Base-by-base conservation (phyloP, 495 filamentous ascomycete species). In the Xylaria curta region DNA sequence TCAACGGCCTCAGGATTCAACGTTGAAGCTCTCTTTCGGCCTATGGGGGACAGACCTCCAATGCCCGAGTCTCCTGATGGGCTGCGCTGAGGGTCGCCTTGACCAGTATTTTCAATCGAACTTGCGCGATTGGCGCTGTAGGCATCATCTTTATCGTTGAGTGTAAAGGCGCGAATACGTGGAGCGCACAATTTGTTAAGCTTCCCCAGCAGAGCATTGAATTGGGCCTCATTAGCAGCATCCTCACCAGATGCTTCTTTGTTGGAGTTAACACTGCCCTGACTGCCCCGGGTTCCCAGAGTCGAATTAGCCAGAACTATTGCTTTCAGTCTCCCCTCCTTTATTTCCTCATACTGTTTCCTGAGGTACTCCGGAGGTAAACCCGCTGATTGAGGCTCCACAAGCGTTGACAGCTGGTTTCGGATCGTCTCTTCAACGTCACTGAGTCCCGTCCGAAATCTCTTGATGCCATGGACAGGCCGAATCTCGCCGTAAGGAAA, bases 1-100 rank as follows among this genome's bases (percentile, higher is more conserved):
- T 78, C 76, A 9, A 68, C 33, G 13, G 76, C 76, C 44, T 31
- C 15, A 1, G 76, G 76, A 64, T 78, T 78, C 69, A 78, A 33
- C 4, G 54, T 61, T n/a, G 46, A 61, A 46, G 63, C 63, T 31
- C 63, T 47, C 28, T 17, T 58, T 68, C 56, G 66, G 38, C 26
- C 69, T 47, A 7, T 38, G 13, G n/a, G 21, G 10, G 56, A 62
- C 38, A 70, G 13, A 31, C 61, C 74, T 59, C 69, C 66, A 36
- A 76, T 36, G 4, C 68, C 73, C 19, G 70, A 73, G 61, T 76
- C 70, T 33, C 13, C 28, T 24, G 72, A 71, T 51, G 54, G 64
- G 38, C 70, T 72, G 12, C 51, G 54, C 28, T 64, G 28, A 36
- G n/a, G 33, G 15, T 26, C 46, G 24, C 3, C 40, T 10, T 59